A percentile compares a stretch with the other conserved stretches of the same genome.
Evolutionary conservation across 2,329 filamentous ascomycete genomes (phyloP).

Genomic region (Chaetothyriales sp.): DNA sequence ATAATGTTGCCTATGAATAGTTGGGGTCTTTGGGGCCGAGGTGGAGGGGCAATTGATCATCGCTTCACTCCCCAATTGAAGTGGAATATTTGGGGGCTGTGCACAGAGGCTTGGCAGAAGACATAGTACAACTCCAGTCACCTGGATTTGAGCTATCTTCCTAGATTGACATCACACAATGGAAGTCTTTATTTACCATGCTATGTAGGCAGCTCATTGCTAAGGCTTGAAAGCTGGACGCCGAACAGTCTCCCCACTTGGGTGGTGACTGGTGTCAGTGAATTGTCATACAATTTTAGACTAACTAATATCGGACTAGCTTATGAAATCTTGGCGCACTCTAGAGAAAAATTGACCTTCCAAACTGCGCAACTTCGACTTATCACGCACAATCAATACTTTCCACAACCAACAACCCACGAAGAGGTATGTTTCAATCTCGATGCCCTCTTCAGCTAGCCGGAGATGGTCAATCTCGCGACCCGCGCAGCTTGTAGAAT

Average conservation of each 20-base stretch:
- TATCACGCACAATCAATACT: neutral
- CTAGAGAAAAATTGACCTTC: neutral
- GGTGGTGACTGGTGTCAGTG: neutral
- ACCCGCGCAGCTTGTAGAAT: slow-evolving; percentile 10
- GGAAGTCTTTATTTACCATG: too few species aligned
- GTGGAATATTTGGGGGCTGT: too few species aligned
- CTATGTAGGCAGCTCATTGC: too few species aligned
- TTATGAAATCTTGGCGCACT: neutral
- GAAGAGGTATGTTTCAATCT: slow-evolving; percentile 16
- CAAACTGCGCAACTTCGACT: neutral
- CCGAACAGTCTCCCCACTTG: neutral
- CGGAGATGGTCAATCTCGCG: slow-evolving; percentile 16
- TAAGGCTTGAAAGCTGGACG: too few species aligned
- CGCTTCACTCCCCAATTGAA: too few species aligned
- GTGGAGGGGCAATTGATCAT: too few species aligned
- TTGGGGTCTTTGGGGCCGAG: too few species aligned
- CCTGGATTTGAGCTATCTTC: too few species aligned
- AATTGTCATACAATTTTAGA: neutral
- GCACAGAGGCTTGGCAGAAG: too few species aligned
- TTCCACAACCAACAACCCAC: slow-evolving; percentile 6
- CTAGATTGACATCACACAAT: too few species aligned
- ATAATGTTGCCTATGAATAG: neutral
- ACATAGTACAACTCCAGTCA: too few species aligned
- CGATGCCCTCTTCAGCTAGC: slow-evolving; percentile 16
- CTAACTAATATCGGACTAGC: neutral